phyloP scores from a whole-genome alignment of 768 basidiomycete species.

The Auricularia heimuer region DNA sequence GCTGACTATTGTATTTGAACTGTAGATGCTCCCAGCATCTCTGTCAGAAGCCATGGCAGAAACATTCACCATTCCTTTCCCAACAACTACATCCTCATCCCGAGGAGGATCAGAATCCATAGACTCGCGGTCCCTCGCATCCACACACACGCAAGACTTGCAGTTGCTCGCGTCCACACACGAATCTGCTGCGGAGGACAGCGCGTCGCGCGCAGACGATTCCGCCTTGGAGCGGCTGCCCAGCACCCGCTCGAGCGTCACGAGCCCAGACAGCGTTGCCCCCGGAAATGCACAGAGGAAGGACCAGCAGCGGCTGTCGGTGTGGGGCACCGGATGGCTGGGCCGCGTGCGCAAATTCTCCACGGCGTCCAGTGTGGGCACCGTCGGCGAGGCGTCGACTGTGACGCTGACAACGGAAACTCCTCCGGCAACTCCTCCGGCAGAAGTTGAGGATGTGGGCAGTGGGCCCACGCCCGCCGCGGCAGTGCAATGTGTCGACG shows the following conservation, averaged over 20 bases:
- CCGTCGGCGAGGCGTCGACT: background rate
- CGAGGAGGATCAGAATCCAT: background rate
- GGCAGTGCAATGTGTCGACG: background rate
- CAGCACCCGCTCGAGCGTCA: background rate
- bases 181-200: background rate
- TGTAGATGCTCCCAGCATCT: slow-evolving; percentile 43
- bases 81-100: background rate
- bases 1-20: background rate
- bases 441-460: background rate
- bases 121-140: background rate
- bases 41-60: slow-evolving; percentile 47
- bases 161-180: background rate
- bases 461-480: too few species aligned
- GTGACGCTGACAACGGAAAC: background rate
- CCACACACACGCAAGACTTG: background rate
- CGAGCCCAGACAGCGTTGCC: background rate
- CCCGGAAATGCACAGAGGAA: background rate
- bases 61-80: slow-evolving; percentile 17
- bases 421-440: too few species aligned
- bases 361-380: background rate
- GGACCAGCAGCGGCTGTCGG: slow-evolving; percentile 3
- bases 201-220: background rate
- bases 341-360: background rate
- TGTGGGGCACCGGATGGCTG: background rate
- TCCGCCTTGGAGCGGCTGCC: background rate